phyloP scores from a whole-genome alignment of 768 basidiomycete species.

The Hysterangium stoloniferum region DNA sequence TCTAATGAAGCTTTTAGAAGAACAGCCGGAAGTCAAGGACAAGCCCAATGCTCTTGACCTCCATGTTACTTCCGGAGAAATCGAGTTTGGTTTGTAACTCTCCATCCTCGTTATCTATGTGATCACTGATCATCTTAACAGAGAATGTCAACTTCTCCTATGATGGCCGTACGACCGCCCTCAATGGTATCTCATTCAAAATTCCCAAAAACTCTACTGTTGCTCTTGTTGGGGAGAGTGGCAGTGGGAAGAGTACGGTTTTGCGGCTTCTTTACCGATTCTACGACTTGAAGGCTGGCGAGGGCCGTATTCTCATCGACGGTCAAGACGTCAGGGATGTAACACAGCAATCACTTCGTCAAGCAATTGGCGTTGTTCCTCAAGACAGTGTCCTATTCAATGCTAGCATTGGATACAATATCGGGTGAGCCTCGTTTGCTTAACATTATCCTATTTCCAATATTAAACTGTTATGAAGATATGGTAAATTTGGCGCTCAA shows the following conservation, averaged over 20 bases:
- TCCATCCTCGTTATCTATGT: neutral
- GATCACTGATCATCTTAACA: conserved; percentile 20
- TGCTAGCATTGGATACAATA: conserved; percentile 62
- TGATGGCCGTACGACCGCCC: conserved; percentile 57
- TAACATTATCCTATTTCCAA: neutral
- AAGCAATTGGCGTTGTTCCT: conserved; percentile 84
- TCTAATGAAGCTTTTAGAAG: conserved; percentile 70
- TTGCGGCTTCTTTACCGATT: conserved; percentile 86
- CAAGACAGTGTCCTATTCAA: conserved; percentile 78
- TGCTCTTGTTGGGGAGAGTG: conserved; percentile 82
- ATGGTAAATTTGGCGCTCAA: conserved; percentile 68
- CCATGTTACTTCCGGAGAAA: conserved; percentile 62
- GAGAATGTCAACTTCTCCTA: conserved; percentile 87
- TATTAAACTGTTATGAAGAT: conserved; percentile 30
- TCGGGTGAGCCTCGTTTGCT: conserved; percentile 38
- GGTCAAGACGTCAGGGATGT: conserved; percentile 84
- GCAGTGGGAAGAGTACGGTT: conserved; percentile 77
- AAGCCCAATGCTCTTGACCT: conserved; percentile 68
- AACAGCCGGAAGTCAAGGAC: conserved; percentile 80
- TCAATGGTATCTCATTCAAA: conserved; percentile 78
- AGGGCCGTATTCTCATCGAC: conserved; percentile 76
- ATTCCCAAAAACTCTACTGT: conserved; percentile 83
- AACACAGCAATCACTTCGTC: conserved; percentile 71
- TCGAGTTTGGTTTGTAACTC: conserved; percentile 69
- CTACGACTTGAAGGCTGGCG: conserved; percentile 78